Evolutionary conservation across 2,329 filamentous ascomycete species (phyloP), one percentile per base, ranked within the genome.

Genomic region (Beauveria sp.): DNA sequence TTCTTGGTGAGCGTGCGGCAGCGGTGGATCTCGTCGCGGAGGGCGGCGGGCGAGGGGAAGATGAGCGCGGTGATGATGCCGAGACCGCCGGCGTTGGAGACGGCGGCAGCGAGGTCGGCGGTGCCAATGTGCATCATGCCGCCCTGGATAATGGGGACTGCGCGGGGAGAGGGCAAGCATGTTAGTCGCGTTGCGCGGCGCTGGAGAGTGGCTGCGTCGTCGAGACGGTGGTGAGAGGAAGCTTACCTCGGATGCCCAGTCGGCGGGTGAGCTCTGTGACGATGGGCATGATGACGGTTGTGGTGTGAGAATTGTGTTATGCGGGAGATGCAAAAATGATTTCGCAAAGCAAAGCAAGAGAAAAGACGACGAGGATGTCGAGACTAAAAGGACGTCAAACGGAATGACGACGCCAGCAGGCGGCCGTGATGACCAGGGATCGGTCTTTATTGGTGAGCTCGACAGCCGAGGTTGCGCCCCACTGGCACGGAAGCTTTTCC

Each of bases 1-100:
- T 85, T 82, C 64, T 80, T 79, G 61, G 90, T 94, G 79, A 97
- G 85, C 65, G 81, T 84, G 67, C 87, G 88, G 81, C 91, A 96
- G 77, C 85, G 87, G 65, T 84, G 88, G 76, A 99, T 99, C 79
- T 99, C 94, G 71, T 90, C 89, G 74, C 93, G 92, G 61, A 99
- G 87, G 72, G 91, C 92, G 74, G 92, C 90, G 53, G 94, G 93
- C 18, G 90, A 89, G 40, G 94, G 90, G 83, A 96, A 96, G 59
- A 96, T 97, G 70, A 97, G 86, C 53, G 89, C 90, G 34, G 90
- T 94, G 74, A 94, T 83, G 71, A 94, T 86, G 69, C 90, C 90
- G 59, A 94, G 80, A 53, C 89, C 90, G 66, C 90, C 90, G n/a
- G 90, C 88, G 74, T 91, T 91, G 71, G 84, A 88, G 64, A 92